Percentiles rank a stretch among this genome's conserved stretches.
phyloP scores from a whole-genome alignment of 179 eudicot genomes.

The Beta lomatogona region DNA sequence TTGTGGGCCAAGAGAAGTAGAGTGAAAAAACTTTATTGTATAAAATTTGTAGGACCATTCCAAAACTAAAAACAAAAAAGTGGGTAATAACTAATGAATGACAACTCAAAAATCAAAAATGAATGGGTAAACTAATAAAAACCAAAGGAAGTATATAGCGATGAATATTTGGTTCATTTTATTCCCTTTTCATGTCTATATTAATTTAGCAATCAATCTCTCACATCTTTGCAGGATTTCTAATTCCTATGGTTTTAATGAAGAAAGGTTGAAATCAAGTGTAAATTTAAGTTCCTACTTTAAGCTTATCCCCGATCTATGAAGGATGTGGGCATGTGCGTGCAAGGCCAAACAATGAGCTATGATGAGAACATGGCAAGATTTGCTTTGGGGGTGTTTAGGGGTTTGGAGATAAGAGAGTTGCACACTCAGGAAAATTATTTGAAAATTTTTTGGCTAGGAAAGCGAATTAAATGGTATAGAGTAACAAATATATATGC shows the following conservation, averaged over 20 bases:
- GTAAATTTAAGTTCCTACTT: background rate
- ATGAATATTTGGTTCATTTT: background rate
- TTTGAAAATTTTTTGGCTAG: background rate
- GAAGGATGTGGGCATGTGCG: background rate
- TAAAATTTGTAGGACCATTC: no score
- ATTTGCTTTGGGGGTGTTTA: background rate
- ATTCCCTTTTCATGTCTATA: background rate
- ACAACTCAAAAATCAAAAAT: no score
- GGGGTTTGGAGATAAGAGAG: no score
- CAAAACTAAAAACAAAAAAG: no score
- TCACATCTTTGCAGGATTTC: slow-evolving; percentile 13
- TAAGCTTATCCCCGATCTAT: background rate
- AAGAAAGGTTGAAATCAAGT: background rate
- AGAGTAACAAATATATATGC: no score
- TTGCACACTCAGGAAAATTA: background rate
- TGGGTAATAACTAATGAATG: no score
- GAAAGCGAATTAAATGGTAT: no score
- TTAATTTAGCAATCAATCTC: background rate
- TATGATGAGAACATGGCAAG: background rate
- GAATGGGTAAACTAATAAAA: no score
- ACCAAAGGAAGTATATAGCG: no score
- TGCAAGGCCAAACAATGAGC: background rate
- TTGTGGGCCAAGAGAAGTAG: no score
- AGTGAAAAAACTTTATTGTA: no score
- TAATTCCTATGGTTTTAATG: background rate